Conservation (phyloP, 352 stramenopile genomes). For the Phytophthora macrochlamydospora region DNA sequence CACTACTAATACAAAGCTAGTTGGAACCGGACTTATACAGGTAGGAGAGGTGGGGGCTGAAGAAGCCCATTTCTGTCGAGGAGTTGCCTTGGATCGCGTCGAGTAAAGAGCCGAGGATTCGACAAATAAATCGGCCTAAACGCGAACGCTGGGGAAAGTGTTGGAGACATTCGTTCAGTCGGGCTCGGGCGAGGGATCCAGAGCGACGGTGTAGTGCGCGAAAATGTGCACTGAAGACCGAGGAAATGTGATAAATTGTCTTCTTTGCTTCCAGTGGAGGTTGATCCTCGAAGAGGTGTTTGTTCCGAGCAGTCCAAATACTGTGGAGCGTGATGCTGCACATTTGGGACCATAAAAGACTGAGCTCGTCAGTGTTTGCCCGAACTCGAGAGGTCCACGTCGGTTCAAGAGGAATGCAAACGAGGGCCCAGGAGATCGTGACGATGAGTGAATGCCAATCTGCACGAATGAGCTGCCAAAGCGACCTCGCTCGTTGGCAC, state of each 20-base stretch:
- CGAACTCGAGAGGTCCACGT: not conserved
- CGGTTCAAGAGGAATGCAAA: not conserved
- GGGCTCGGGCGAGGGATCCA: too few species aligned
- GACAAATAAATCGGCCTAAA: too few species aligned
- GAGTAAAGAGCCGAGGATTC: too few species aligned
- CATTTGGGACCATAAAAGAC: not conserved
- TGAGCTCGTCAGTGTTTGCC: too few species aligned
- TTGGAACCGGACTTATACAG: too few species aligned
- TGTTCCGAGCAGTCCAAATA: not conserved
- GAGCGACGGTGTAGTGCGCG: too few species aligned
- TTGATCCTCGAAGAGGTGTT: not conserved
- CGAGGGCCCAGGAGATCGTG: not conserved
- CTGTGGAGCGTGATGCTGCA: not conserved
- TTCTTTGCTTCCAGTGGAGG: not conserved
- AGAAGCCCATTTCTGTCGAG: too few species aligned
- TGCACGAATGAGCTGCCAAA: not conserved
- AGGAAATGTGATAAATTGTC: not conserved
- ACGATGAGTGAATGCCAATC: not conserved
- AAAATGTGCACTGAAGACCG: not conserved
- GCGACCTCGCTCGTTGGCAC: not conserved
- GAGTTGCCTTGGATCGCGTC: too few species aligned
- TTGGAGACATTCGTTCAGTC: too few species aligned
- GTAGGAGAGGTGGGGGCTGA: too few species aligned
- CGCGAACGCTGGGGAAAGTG: too few species aligned
- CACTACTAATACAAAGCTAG: too few species aligned